phyloP scores from a whole-genome alignment of 345 rosid species.

The Aquilaria yunnanensis region DNA sequence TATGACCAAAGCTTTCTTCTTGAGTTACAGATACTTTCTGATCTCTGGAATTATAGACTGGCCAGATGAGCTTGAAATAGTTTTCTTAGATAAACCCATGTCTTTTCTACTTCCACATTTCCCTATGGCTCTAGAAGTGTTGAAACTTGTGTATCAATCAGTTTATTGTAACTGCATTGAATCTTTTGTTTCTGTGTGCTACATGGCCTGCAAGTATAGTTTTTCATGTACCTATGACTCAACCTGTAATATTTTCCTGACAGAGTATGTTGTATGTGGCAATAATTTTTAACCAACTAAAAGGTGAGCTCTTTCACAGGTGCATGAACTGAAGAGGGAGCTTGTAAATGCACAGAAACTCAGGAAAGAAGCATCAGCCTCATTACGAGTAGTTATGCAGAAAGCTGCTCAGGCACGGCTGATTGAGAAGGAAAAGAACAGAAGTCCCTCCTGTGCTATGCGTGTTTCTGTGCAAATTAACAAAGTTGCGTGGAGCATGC shows the following conservation, averaged over 20 bases:
- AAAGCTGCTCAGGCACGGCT: slow-evolving; percentile 77
- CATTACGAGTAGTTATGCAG: slow-evolving; percentile 64
- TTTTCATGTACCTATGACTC: not conserved
- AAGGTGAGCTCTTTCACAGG: slow-evolving; percentile 24
- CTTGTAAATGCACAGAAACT: slow-evolving; percentile 57
- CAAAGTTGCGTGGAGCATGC: slow-evolving; percentile 92
- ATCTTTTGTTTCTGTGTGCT: too few species aligned
- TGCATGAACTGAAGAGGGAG: slow-evolving; percentile 67
- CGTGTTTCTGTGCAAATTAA: slow-evolving; percentile 76
- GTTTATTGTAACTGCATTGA: not conserved
- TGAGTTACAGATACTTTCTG: too few species aligned
- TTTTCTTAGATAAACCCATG: too few species aligned
- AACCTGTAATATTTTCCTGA: not conserved
- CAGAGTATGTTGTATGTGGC: not conserved
- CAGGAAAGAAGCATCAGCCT: slow-evolving; percentile 66
- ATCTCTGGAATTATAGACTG: too few species aligned
- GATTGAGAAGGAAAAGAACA: slow-evolving; percentile 89
- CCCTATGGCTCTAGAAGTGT: too few species aligned
- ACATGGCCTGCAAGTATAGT: too few species aligned
- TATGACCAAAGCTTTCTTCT: too few species aligned
- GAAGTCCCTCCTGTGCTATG: slow-evolving; percentile 95
- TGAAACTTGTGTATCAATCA: not conserved
- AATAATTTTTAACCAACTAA: not conserved
- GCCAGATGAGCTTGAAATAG: too few species aligned
- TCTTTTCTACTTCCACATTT: too few species aligned